Conservation (phyloP, 2,329 filamentous ascomycete species). For the Phialemoniopsis sp. region DNA sequence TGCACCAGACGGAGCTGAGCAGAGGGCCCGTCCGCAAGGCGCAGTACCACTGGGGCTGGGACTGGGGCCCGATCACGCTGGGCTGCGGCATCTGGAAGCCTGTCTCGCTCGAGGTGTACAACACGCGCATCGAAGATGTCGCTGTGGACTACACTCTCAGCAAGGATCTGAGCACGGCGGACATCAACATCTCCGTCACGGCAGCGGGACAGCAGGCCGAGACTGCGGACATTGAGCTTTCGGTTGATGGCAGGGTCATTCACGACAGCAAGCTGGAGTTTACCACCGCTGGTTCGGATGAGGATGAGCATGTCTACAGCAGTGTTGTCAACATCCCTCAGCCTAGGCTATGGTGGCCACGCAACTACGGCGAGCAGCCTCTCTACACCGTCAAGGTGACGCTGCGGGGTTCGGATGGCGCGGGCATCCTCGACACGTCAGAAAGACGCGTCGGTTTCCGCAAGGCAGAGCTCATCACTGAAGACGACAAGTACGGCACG, state of each 20-base stretch:
- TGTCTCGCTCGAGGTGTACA: slow-evolving; percentile 61
- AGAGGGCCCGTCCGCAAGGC: slow-evolving; percentile 25
- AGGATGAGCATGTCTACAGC: too few species aligned
- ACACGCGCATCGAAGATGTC: slow-evolving; percentile 41
- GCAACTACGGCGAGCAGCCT: slow-evolving; percentile 2
- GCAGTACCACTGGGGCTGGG: slow-evolving; percentile 54
- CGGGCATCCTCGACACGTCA: too few species aligned
- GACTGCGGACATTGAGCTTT: too few species aligned
- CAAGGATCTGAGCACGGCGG: too few species aligned
- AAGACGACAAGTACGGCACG: slow-evolving; percentile 1
- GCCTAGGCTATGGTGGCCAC: slow-evolving; percentile 5
- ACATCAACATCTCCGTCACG: too few species aligned
- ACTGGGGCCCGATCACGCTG: slow-evolving; percentile 51
- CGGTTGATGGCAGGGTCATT: too few species aligned
- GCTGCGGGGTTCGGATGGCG: too few species aligned
- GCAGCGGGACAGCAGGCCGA: too few species aligned
- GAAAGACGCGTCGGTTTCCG: too few species aligned
- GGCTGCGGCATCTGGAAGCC: slow-evolving; percentile 64
- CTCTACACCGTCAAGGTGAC: slow-evolving; percentile 1
- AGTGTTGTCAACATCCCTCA: too few species aligned
- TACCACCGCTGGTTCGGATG: too few species aligned
- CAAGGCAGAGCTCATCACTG: background rate
- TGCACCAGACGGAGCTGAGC: slow-evolving; percentile 8
- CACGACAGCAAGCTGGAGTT: too few species aligned
- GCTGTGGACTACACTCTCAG: background rate